Evolutionary conservation across 176 grass and related monocot species (phyloP), one percentile per base, ranked within the genome.

Genomic region (Triticum monococcum): DNA sequence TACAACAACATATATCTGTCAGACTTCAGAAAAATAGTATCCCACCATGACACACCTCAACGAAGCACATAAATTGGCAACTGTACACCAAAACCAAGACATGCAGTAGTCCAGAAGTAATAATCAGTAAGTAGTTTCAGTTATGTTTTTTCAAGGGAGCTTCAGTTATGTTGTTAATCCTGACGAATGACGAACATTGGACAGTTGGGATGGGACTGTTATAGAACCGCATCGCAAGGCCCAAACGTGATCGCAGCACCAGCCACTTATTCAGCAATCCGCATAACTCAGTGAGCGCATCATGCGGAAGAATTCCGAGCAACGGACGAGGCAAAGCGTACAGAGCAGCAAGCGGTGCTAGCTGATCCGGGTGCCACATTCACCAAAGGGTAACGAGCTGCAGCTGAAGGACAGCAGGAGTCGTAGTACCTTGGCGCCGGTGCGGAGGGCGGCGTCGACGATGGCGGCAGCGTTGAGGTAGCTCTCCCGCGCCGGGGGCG

Each of bases 391-490:
- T 30, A 56, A 52, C 8, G 25, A 9, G 16, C 25, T 77, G 6
- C 22, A 9, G 23, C 30, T 8, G 20, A 16, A 28, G 60, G 30
- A n/a, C n/a, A n/a, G 16, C 4, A 32, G 33, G 33, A 35, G 12
- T 10, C 18, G 17, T 7, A 2, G 68, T 37, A 95, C 96, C 96
- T 98, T 94, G 0, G 93, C 91, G 41, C 93, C 86, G 72, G 93
- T 94, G 73, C 91, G 89, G 52, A 83, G 89, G 0, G 96, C 93
- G 25, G 93, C 93, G 38, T 95, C 93, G 77, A 98, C 24, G 83
- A 98, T 94, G 46, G 91, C 96, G 14, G 81, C 43, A 20, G 91
- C 81, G 83, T 91, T 85, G 79, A 98, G 96, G 90, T 98, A 98
- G 92, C 96, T 98, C 41, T 91, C 41, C 50, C 96, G 68, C 1